A percentile compares a stretch with the other conserved stretches of the same genome.
Evolutionary conservation across 108 stramenopile species (phyloP).

Genomic region (Craspedostauros australis): DNA sequence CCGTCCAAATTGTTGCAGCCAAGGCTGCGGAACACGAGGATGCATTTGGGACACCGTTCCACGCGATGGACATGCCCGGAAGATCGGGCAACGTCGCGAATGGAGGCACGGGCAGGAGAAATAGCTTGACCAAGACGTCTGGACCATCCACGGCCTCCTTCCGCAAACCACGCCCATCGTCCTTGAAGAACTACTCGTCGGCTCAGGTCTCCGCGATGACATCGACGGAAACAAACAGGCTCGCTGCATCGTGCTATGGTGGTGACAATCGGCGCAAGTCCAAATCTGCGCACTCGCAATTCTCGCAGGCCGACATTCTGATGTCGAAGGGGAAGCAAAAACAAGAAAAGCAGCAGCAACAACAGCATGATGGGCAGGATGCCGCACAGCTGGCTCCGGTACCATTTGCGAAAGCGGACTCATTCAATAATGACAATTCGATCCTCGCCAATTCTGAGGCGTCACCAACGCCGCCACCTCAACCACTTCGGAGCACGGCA

Average conservation of each 20-base stretch:
- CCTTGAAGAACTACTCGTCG: constrained; percentile 19
- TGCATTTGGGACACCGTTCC: neutral
- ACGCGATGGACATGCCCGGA: neutral
- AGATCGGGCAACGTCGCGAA: no score
- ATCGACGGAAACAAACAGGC: neutral
- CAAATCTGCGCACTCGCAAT: neutral
- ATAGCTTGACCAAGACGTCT: neutral
- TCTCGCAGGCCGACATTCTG: neutral
- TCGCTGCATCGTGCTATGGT: neutral
- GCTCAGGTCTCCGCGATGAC: neutral
- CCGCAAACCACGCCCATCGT: constrained; percentile 29
- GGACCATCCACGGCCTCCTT: constrained; percentile 18
- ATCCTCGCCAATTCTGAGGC: neutral
- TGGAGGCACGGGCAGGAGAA: no score
- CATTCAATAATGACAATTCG: neutral
- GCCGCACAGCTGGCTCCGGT: no score
- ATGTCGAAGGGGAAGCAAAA: constrained; percentile 4
- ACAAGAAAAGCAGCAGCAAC: neutral
- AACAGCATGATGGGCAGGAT: no score
- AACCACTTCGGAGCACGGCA: neutral
- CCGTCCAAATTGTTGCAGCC: neutral
- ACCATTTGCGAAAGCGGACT: no score
- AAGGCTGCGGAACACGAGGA: neutral
- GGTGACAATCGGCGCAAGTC: neutral
- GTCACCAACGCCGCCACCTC: neutral